phyloP scores from a whole-genome alignment of 2,329 filamentous ascomycete genomes.

The Tetracladium maxilliforme region DNA sequence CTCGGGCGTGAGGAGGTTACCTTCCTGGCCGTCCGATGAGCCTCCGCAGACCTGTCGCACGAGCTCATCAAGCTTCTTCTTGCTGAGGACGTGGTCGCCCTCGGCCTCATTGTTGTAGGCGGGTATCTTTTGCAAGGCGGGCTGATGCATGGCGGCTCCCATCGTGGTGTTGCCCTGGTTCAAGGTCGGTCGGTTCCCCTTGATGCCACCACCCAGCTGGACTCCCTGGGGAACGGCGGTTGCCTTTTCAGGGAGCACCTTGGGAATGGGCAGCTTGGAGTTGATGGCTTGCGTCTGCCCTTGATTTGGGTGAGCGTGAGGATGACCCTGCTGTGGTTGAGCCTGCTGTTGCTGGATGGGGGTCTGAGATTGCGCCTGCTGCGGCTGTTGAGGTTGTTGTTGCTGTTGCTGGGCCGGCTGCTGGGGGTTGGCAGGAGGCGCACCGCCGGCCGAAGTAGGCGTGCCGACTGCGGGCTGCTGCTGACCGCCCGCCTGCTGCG shows the following conservation, averaged over 20 bases:
- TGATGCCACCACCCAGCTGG: slow-evolving; percentile 46
- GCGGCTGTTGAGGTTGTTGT: too few relatives aligned
- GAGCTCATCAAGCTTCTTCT: slow-evolving; percentile 93
- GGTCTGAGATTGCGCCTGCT: slow-evolving; percentile 8
- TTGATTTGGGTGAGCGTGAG: slow-evolving; percentile 11
- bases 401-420: slow-evolving; percentile 10
- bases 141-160: slow-evolving; percentile 74
- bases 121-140: slow-evolving; percentile 68
- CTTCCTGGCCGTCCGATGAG: slow-evolving; percentile 54
- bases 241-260: slow-evolving; percentile 54
- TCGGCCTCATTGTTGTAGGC: slow-evolving; percentile 82
- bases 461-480: too few relatives aligned
- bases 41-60: slow-evolving; percentile 87
- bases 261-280: slow-evolving; percentile 29
- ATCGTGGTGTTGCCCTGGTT: slow-evolving; percentile 61
- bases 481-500: too few relatives aligned
- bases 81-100: slow-evolving; percentile 85
- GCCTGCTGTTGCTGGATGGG: slow-evolving; percentile 6
- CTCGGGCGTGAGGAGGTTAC: slow-evolving; percentile 72
- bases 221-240: slow-evolving; percentile 62
- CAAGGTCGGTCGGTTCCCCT: slow-evolving; percentile 85
- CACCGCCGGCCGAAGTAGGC: too few relatives aligned
- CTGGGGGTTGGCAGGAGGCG: too few relatives aligned
- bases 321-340: slow-evolving; percentile 13
- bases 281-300: slow-evolving; percentile 11